Evolutionary conservation across 495 filamentous ascomycete genomes (phyloP).

Genomic region (Polyplosphaeria fusca): DNA sequence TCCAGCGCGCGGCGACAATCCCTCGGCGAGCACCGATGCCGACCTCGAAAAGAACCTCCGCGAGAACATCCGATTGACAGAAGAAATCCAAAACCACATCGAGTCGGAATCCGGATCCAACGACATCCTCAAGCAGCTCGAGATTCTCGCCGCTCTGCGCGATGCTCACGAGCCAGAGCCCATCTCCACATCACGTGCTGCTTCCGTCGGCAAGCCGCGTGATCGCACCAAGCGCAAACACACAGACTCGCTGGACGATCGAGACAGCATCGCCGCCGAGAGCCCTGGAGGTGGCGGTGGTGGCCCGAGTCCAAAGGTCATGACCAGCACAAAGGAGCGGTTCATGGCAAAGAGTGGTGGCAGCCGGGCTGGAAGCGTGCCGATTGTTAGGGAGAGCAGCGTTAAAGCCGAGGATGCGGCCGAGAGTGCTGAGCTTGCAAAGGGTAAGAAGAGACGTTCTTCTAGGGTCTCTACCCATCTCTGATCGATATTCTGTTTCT

Average conservation of each 20-base stretch:
- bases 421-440: constrained; percentile 1
- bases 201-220: constrained; percentile 44
- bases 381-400: constrained; percentile 40
- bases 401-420: constrained; percentile 37
- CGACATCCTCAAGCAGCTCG: constrained; percentile 58
- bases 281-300: constrained; percentile 21
- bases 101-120: constrained; percentile 46
- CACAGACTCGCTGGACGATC: constrained; percentile 32
- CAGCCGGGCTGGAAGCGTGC: constrained; percentile 44
- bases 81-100: constrained; percentile 59
- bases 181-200: constrained; percentile 38
- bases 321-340: constrained; percentile 14
- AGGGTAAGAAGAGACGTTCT: constrained; percentile 39
- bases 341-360: constrained; percentile 52
- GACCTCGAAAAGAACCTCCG: constrained; percentile 58
- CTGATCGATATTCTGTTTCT: too few species aligned
- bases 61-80: constrained; percentile 60
- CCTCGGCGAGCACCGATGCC: constrained; percentile 38
- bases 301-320: constrained; percentile 32
- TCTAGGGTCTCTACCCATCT: neutral
- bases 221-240: constrained; percentile 59
- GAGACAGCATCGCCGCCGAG: constrained; percentile 31
- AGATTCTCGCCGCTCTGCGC: constrained; percentile 59
- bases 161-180: constrained; percentile 57
- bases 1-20: constrained; percentile 20